These are phyloP conservation scores for Xylariaceae sp. DNA, from an alignment of 2,329 filamentous ascomycete species.

Conservation along the genomic window DNA sequence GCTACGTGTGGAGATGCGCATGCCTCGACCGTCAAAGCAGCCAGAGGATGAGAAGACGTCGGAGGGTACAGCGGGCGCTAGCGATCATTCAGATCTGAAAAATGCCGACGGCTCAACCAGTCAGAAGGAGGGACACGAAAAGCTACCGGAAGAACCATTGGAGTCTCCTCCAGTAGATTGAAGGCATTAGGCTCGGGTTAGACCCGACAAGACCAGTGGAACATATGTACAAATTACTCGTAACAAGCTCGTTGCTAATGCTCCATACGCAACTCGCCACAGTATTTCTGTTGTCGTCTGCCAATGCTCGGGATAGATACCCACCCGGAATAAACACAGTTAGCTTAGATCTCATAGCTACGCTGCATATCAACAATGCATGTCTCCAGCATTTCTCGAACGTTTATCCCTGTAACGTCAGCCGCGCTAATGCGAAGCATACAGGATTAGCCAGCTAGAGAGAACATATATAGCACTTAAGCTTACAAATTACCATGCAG, in stretches of 20 bases:
- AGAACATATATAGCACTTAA: too few relatives aligned
- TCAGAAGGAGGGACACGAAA: slow-evolving; percentile 11
- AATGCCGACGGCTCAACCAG: slow-evolving; percentile 15
- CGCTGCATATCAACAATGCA: slow-evolving; percentile 13
- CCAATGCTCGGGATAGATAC: too few relatives aligned
- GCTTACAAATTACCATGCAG: slow-evolving; percentile 9
- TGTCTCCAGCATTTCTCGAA: too few relatives aligned
- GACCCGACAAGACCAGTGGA: too few relatives aligned
- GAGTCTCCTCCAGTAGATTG: slow-evolving; percentile 36
- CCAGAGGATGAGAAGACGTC: slow-evolving; percentile 13
- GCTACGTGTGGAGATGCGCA: slow-evolving; percentile 53
- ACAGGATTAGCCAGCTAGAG: too few relatives aligned
- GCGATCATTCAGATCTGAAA: neutral
- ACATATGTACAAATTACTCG: too few relatives aligned
- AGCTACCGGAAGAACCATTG: slow-evolving; percentile 21
- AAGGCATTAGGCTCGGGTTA: neutral
- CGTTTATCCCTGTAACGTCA: slow-evolving; percentile 7
- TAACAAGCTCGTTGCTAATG: too few relatives aligned
- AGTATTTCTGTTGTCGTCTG: too few relatives aligned
- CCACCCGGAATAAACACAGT: neutral
- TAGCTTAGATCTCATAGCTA: slow-evolving; percentile 1
- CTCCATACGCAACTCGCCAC: too few relatives aligned
- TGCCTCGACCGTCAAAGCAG: slow-evolving; percentile 24
- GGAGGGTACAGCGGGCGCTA: slow-evolving; percentile 9
- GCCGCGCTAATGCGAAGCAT: slow-evolving; percentile 22